Base-by-base conservation (phyloP, 2,329 filamentous ascomycete species). In the Nectriaceae sp. region DNA sequence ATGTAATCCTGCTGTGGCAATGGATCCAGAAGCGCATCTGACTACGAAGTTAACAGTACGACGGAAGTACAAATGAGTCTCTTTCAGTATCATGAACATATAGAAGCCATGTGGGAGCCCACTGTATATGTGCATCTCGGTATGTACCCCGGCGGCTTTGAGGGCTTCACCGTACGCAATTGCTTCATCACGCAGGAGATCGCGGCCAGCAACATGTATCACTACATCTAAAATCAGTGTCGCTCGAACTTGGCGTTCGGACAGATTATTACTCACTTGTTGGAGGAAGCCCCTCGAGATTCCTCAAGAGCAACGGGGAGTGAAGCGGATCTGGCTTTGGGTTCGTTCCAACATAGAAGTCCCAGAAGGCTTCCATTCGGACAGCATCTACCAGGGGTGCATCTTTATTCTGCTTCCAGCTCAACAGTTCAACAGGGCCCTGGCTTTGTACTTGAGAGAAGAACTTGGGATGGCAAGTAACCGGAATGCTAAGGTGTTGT, bases 41-140 rank as follows among this genome's bases (percentile, higher is more conserved):
- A n/a, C n/a, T n/a, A n/a, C n/a, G n/a, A n/a, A n/a, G n/a, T n/a
- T n/a, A n/a, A n/a, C n/a, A n/a, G n/a, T n/a, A n/a, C n/a, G n/a
- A n/a, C n/a, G n/a, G n/a, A n/a, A n/a, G n/a, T n/a, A n/a, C n/a
- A n/a, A n/a, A n/a, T n/a, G n/a, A n/a, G n/a, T n/a, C n/a, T n/a
- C n/a, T n/a, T n/a, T n/a, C n/a, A n/a, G n/a, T n/a, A n/a, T n/a
- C n/a, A n/a, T n/a, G n/a, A n/a, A n/a, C n/a, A n/a, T n/a, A n/a
- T n/a, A 42, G 22, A 63, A 63, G 31, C 56, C 59, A 29, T 63
- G 60, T 3, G 60, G 60, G 2, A 63, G 18, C 3, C 60, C 60
- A 15, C 37, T n/a, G 29, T 63, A 61, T 1, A 37, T 49, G 5
- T 51, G 18, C 2, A 60, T 5, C 5, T 63, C 48, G 3, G 55